Evolutionary conservation across 2,329 filamentous ascomycete genomes (phyloP).

Genomic region (Colletotrichum coccodes): DNA sequence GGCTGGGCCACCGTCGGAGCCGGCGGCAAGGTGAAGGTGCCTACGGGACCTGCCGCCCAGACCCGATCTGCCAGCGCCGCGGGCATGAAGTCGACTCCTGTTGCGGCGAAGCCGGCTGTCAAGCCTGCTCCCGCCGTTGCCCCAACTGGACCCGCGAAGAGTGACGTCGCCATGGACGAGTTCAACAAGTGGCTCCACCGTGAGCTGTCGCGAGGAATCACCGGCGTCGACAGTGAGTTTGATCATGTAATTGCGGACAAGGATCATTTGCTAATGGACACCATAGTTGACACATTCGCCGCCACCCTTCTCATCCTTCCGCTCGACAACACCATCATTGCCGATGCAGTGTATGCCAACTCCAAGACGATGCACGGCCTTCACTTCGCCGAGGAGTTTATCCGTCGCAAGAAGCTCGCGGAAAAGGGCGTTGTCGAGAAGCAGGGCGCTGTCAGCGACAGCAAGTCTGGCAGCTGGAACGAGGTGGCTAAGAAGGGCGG

Average conservation of each 20-base stretch:
- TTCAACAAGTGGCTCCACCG: conserved; percentile 92
- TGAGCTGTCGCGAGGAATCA: conserved; percentile 80
- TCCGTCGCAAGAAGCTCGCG: conserved; percentile 90
- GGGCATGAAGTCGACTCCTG: conserved; percentile 55
- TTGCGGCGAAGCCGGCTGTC: conserved; percentile 59
- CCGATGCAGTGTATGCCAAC: conserved; percentile 87
- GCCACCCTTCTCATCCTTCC: conserved; percentile 80
- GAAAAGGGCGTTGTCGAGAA: conserved; percentile 91
- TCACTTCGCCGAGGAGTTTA: conserved; percentile 93
- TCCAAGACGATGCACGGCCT: conserved; percentile 92
- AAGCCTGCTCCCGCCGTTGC: conserved; percentile 59
- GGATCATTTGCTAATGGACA: conserved; percentile 43
- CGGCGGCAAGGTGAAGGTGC: conserved; percentile 88
- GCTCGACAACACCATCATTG: conserved; percentile 82
- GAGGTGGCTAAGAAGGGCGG: conserved; percentile 96
- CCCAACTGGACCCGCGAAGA: conserved; percentile 57
- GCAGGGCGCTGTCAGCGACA: conserved; percentile 67
- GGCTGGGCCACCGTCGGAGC: conserved; percentile 97
- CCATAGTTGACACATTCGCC: conserved; percentile 81
- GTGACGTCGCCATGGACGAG: conserved; percentile 79
- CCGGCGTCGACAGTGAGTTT: conserved; percentile 62
- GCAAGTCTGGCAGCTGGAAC: conserved; percentile 73
- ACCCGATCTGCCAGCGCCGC: conserved; percentile 55
- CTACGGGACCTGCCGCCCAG: conserved; percentile 66
- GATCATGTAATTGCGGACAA: rapidly evolving